Evolutionary conservation across 2,329 filamentous ascomycete genomes (phyloP).

Genomic region (Dothidotthia symphoricarpi): DNA sequence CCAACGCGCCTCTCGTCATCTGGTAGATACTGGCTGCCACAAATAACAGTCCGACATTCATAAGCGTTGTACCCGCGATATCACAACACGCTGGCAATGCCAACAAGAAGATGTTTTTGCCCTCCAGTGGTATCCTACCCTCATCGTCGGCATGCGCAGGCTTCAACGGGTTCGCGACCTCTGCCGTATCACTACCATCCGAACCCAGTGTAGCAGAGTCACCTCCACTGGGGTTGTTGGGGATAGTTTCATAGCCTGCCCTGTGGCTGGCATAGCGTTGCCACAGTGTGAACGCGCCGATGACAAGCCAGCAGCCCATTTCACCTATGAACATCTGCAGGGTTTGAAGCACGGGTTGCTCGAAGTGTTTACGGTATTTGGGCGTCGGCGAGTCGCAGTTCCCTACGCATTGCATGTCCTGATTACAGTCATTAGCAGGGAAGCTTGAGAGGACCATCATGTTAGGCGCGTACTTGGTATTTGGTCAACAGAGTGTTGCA

Average conservation of each 20-base stretch:
- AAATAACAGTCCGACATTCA: conserved; percentile 93
- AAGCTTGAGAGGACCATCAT: not conserved
- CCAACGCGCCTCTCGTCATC: conserved; percentile 93
- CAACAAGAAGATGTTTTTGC: conserved; percentile 70
- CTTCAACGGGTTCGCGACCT: conserved; percentile 54
- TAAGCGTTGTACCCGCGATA: conserved; percentile 90
- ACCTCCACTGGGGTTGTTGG: conserved; percentile 50
- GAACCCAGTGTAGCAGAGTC: conserved; percentile 41
- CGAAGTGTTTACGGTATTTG: conserved; percentile 69
- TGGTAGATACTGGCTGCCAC: conserved; percentile 97
- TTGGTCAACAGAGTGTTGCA: conserved; percentile 98
- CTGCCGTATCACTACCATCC: conserved; percentile 46
- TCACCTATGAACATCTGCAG: conserved; percentile 98
- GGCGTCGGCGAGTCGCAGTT: conserved; percentile 74
- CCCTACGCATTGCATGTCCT: conserved; percentile 96
- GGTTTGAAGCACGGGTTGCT: conserved; percentile 94
- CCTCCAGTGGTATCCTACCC: conserved; percentile 61
- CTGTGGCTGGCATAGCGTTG: conserved; percentile 53
- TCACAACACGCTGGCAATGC: conserved; percentile 89
- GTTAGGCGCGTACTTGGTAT: conserved; percentile 65
- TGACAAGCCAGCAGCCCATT: conserved; percentile 91
- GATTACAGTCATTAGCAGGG: conserved; percentile 16
- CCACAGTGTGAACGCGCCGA: conserved; percentile 68
- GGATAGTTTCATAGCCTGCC: conserved; percentile 66
- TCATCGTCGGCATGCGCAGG: conserved; percentile 51